phyloP scores from a whole-genome alignment of 2,329 filamentous ascomycete genomes.

The Ambrosiella xylebori region DNA sequence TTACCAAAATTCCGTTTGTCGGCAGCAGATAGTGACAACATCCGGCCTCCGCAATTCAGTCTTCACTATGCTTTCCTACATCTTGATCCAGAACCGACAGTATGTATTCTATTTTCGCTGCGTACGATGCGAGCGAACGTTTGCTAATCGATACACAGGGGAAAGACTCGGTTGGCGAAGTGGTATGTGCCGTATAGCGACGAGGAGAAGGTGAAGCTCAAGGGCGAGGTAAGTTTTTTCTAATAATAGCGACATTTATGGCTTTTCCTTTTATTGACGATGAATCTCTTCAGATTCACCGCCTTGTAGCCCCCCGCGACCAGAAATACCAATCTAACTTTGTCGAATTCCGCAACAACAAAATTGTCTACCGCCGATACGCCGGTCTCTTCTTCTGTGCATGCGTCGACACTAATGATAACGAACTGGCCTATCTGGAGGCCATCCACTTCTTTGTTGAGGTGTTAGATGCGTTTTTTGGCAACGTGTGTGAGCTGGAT shows the following conservation, averaged over 20 bases:
- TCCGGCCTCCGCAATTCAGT: not conserved
- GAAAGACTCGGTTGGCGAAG: constrained; percentile 94
- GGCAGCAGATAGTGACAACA: not conserved
- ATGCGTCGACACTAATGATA: constrained; percentile 97
- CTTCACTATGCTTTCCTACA: constrained; percentile 52
- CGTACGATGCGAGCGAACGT: not conserved
- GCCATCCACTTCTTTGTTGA: constrained; percentile 99
- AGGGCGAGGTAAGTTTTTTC: constrained; percentile 58
- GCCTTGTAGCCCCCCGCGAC: constrained; percentile 89
- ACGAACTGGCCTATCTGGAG: constrained; percentile 90
- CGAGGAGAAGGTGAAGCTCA: constrained; percentile 97
- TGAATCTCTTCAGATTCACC: constrained; percentile 53
- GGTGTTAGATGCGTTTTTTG: constrained; percentile 95
- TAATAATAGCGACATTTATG: not conserved
- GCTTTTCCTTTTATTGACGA: not conserved
- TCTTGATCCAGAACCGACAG: constrained; percentile 74
- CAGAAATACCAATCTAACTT: constrained; percentile 99
- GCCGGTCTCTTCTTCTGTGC: constrained; percentile 98
- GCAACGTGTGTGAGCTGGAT: constrained; percentile 96
- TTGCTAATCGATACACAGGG: constrained; percentile 35
- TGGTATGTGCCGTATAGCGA: constrained; percentile 98
- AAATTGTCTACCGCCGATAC: constrained; percentile 94
- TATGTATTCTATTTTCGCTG: constrained; percentile 19
- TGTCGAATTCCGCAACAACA: constrained; percentile 87
- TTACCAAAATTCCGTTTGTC: not conserved